Evolutionary conservation across 2,329 filamentous ascomycete species (phyloP).

Genomic region (Pseudocercospora crystallina): DNA sequence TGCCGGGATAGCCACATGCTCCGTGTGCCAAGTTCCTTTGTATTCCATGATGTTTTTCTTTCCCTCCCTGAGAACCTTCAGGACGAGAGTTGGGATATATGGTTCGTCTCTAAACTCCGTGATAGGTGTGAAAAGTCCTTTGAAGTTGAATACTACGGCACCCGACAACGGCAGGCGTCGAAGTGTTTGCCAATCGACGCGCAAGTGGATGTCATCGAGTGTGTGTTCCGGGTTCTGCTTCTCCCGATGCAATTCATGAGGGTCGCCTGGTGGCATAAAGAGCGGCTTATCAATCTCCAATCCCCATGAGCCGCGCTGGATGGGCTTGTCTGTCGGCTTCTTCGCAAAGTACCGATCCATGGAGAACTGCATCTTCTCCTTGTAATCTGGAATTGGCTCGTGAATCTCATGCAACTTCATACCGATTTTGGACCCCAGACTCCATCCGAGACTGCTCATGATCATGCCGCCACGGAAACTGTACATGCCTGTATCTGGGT

Average conservation of each 20-base stretch:
- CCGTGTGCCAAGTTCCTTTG: slow-evolving; percentile 77
- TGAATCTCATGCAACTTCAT: slow-evolving; percentile 71
- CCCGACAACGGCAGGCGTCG: slow-evolving; percentile 74
- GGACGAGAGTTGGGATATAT: slow-evolving; percentile 66
- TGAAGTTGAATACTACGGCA: slow-evolving; percentile 83
- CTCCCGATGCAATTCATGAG: slow-evolving; percentile 61
- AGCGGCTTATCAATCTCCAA: slow-evolving; percentile 73
- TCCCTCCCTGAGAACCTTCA: slow-evolving; percentile 69
- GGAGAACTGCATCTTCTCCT: slow-evolving; percentile 81
- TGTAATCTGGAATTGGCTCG: slow-evolving; percentile 73
- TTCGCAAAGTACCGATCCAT: slow-evolving; percentile 88
- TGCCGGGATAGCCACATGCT: slow-evolving; percentile 68
- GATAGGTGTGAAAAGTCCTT: slow-evolving; percentile 77
- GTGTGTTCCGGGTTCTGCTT: slow-evolving; percentile 58
- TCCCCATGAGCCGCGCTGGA: slow-evolving; percentile 83
- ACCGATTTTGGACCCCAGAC: slow-evolving; percentile 71
- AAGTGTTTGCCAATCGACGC: slow-evolving; percentile 87
- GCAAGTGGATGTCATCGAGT: slow-evolving; percentile 62
- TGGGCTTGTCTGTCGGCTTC: slow-evolving; percentile 70
- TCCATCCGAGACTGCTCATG: slow-evolving; percentile 81
- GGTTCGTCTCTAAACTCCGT: slow-evolving; percentile 69
- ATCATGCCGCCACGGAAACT: slow-evolving; percentile 72
- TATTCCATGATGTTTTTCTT: slow-evolving; percentile 73
- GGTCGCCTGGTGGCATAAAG: slow-evolving; percentile 69
- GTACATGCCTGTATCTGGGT: slow-evolving; percentile 71